Base-by-base conservation (phyloP, 169 alveolate species). In the Plasmodium sp. region DNA sequence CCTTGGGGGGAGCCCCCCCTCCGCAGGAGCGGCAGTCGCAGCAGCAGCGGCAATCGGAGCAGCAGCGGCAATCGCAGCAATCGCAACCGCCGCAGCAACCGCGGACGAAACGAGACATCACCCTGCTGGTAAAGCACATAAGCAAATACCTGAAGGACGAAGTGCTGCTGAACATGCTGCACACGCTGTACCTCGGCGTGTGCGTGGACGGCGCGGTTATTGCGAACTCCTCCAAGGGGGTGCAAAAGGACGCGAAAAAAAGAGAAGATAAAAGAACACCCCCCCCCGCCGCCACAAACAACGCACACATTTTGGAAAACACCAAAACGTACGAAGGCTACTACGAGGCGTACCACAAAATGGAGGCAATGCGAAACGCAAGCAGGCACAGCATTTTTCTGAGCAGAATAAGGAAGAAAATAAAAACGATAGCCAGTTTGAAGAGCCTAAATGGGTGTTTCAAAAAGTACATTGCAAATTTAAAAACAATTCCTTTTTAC, bases 391-490 rank as follows among this genome's bases (percentile, higher is more conserved):
- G 5, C 41, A 79, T 16, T 72, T 81, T 81, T 81, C 41, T 67
- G 51, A 92, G 58, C 36, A 92, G n/a, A 9, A 9, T 92, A 62
- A 81, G 56, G 75, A 81, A 41, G 36, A 92, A 92, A 81, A 82
- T 83, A 73, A 92, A 18, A 82, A 81, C 92, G 9, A 34, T 92
- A 72, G 33, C 58, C n/a, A 43, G 10, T n/a, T 82, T 92, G 62
- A 92, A 92, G 83, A 62, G 81, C 31, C 77, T 92, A 82, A 83
- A 92, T 82, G 77, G 34, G n/a, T 92, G 95, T 14, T n/a, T 36
- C 82, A 92, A 54, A 92, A 56, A 73, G 9, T 92, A 92, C 83
- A 72, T 92, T 82, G 54, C 14, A n/a, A 92, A 92, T 92, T 92
- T 92, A 74, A 82, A 72, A 54, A 92, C 82, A 34, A 51, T 92